Percentiles rank a stretch among this genome's conserved stretches.
Evolutionary conservation across 495 filamentous ascomycete genomes (phyloP).

Genomic region (Sordaria brevicollis): DNA sequence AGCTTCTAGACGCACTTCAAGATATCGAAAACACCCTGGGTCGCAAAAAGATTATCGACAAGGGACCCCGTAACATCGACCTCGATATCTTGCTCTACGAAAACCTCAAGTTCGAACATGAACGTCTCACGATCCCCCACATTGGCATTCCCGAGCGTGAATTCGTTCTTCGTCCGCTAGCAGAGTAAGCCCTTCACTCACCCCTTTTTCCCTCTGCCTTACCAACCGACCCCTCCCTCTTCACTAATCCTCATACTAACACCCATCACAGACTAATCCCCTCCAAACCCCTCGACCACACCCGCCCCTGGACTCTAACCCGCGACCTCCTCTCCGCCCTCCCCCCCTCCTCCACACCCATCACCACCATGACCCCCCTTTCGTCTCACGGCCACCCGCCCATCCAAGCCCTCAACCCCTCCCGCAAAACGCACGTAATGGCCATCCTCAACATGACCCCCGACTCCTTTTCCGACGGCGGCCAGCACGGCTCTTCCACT

Average conservation of each 20-base stretch:
- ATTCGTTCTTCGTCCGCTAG: constrained; percentile 84
- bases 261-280: constrained; percentile 48
- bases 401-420: constrained; percentile 51
- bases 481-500: constrained; percentile 36
- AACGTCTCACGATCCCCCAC: constrained; percentile 77
- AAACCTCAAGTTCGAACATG: constrained; percentile 49
- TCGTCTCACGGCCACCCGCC: constrained; percentile 41
- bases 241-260: neutral
- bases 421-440: constrained; percentile 72
- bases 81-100: constrained; percentile 89
- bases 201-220: too few species aligned
- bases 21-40: constrained; percentile 70
- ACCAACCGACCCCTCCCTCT: neutral
- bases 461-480: constrained; percentile 95
- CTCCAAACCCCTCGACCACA: constrained; percentile 38
- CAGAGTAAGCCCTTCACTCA: constrained; percentile 53
- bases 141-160: constrained; percentile 78
- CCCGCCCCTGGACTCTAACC: constrained; percentile 39
- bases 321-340: constrained; percentile 57
- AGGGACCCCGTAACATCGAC: constrained; percentile 88
- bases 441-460: constrained; percentile 91
- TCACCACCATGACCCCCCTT: constrained; percentile 63
- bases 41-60: constrained; percentile 75
- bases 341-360: constrained; percentile 35
- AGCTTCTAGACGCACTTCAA: constrained; percentile 70